These are phyloP conservation scores for Manihot esculenta DNA, from an alignment of 441 rosid species.

Conservation along the genomic window DNA sequence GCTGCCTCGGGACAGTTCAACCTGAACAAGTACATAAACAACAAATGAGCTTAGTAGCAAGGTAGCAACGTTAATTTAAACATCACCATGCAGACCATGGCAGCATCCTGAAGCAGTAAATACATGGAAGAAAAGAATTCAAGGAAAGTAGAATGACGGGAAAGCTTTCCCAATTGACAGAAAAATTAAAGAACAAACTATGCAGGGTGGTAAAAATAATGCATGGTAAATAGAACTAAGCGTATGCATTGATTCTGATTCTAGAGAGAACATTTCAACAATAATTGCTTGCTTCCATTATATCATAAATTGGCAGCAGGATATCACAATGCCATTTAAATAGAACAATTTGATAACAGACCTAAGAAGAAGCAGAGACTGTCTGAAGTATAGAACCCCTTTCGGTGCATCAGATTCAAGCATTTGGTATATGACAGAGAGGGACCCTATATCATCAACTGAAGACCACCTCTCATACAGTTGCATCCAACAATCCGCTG, in stretches of 20 bases:
- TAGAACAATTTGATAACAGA: constrained; percentile 25
- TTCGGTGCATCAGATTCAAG: constrained; percentile 92
- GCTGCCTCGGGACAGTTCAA: constrained; percentile 97
- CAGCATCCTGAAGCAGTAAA: constrained; percentile 13
- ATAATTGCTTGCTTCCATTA: background rate
- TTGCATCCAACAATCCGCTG: constrained; percentile 99
- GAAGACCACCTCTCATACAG: constrained; percentile 93
- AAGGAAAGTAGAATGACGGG: background rate
- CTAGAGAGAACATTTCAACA: background rate
- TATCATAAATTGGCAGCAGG: background rate
- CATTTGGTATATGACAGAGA: constrained; percentile 98
- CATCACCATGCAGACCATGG: constrained; percentile 1
- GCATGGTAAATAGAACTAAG: background rate
- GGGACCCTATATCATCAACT: constrained; percentile 96
- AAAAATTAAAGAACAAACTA: background rate
- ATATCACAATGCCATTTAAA: constrained; percentile 4
- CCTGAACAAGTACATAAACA: constrained; percentile 37
- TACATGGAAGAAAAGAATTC: background rate
- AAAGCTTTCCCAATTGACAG: background rate
- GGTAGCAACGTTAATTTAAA: constrained; percentile 2
- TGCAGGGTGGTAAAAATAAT: background rate
- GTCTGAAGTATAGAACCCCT: constrained; percentile 91
- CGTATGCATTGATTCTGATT: background rate
- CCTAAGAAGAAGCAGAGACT: constrained; percentile 95
- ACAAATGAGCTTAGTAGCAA: background rate